phyloP scores from a whole-genome alignment of 1,284 basidiomycete species.

The Sphagnurus paluster region DNA sequence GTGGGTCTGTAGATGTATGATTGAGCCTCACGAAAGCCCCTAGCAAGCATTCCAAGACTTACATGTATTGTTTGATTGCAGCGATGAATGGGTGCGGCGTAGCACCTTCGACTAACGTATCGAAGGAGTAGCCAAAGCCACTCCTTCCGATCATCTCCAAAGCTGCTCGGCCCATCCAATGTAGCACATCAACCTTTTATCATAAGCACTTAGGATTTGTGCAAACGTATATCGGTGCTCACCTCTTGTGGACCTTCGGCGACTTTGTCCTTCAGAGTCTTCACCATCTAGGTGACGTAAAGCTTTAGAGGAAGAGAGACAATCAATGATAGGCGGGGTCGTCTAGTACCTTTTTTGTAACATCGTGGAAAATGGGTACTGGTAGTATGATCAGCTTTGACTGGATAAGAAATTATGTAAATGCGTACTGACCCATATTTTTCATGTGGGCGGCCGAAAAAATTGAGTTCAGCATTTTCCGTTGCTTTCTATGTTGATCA shows the following conservation, averaged over 20 bases:
- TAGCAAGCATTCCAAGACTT: not conserved
- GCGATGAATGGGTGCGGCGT: constrained; percentile 28
- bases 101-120: constrained; percentile 25
- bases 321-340: too few relatives aligned
- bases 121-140: constrained; percentile 31
- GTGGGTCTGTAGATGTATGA: not conserved
- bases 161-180: constrained; percentile 6
- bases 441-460: too few relatives aligned
- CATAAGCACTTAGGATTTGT: constrained; percentile 4
- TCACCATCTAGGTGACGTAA: constrained; percentile 5
- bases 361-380: constrained; percentile 37
- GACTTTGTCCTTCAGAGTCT: constrained; percentile 9
- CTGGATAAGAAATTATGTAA: too few relatives aligned
- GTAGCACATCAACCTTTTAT: constrained; percentile 3
- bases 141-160: too few relatives aligned
- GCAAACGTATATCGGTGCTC: constrained; percentile 5
- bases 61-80: constrained; percentile 29
- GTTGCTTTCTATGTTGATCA: constrained; percentile 40
- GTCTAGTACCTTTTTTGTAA: constrained; percentile 34
- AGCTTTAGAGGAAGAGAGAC: not conserved
- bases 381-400: too few relatives aligned
- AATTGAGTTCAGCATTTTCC: constrained; percentile 49
- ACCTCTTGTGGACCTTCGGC: constrained; percentile 14
- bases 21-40: not conserved
- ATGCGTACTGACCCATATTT: constrained; percentile 28